phyloP scores from a whole-genome alignment of 2,329 filamentous ascomycete genomes.

The Eutypella sp. region DNA sequence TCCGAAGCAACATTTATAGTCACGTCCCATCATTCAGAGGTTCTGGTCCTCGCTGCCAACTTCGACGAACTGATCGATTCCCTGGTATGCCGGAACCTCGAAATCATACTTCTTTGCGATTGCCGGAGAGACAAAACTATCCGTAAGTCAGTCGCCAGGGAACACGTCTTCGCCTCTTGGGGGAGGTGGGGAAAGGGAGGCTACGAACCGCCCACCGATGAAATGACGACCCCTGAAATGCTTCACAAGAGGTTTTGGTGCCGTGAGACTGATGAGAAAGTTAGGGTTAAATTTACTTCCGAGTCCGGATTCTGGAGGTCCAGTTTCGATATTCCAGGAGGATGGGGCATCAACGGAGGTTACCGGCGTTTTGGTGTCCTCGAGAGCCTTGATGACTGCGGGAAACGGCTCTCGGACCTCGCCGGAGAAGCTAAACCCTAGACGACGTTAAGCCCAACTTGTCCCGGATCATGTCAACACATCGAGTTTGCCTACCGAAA shows the following conservation, averaged over 20 bases:
- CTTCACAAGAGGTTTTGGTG: constrained; percentile 84
- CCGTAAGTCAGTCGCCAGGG: constrained; percentile 13
- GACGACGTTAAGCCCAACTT: constrained; percentile 9
- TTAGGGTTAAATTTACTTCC: constrained; percentile 77
- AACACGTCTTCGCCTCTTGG: background rate
- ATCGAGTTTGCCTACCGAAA: constrained; percentile 72
- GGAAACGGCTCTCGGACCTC: constrained; percentile 91
- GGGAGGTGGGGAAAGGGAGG: constrained; percentile 9
- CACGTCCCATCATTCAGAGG: constrained; percentile 35
- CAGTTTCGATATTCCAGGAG: constrained; percentile 87
- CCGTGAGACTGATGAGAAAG: constrained; percentile 81
- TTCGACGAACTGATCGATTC: constrained; percentile 86
- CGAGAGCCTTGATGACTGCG: constrained; percentile 70
- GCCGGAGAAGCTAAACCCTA: constrained; percentile 87
- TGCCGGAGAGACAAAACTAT: constrained; percentile 70
- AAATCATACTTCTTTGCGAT: constrained; percentile 84
- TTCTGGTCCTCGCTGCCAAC: constrained; percentile 49
- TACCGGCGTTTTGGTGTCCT: constrained; percentile 68
- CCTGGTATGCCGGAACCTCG: constrained; percentile 76
- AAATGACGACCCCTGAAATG: constrained; percentile 87
- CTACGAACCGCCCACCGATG: constrained; percentile 69
- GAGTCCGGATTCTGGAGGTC: constrained; percentile 71
- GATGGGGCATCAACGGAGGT: constrained; percentile 90
- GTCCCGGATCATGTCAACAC: constrained; percentile 7
- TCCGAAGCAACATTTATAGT: background rate